These are phyloP conservation scores for Pontederia paniculata DNA, from an alignment of 176 grass and related monocot genomes.

Conservation along the genomic window DNA sequence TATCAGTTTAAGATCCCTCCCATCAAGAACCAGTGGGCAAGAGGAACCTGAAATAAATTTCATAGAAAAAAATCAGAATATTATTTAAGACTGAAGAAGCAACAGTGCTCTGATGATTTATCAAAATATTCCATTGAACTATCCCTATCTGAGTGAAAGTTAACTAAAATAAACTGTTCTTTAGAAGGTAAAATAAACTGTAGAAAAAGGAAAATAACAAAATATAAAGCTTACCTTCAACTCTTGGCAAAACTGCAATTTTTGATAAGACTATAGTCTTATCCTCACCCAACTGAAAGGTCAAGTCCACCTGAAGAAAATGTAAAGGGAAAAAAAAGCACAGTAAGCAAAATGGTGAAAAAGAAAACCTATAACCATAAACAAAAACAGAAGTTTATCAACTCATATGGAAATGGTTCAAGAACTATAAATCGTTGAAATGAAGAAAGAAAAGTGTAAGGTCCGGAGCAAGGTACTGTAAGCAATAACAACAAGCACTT, in stretches of 20 bases:
- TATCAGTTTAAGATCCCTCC: constrained; percentile 71
- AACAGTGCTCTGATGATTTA: no score
- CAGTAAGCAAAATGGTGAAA: neutral
- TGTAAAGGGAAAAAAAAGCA: constrained; percentile 10
- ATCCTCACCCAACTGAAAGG: constrained; percentile 86
- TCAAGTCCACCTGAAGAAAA: constrained; percentile 57
- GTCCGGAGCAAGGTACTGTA: neutral
- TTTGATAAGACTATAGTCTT: constrained; percentile 84
- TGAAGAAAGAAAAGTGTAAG: no score
- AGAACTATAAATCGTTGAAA: no score
- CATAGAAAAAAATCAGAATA: neutral
- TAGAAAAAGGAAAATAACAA: neutral
- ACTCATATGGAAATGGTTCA: no score
- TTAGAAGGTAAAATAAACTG: no score
- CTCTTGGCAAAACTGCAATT: constrained; percentile 65
- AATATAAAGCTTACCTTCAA: constrained; percentile 44
- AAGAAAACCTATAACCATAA: neutral
- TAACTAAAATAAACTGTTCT: no score
- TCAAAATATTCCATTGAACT: no score
- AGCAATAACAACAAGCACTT: neutral
- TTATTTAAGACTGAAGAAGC: no score
- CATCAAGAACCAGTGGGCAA: constrained; percentile 70
- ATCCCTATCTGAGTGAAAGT: no score
- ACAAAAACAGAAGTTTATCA: neutral
- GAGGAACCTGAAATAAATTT: constrained; percentile 31